Base-by-base conservation (phyloP, 1,139 yeast species). In the Taphrina deformans region DNA sequence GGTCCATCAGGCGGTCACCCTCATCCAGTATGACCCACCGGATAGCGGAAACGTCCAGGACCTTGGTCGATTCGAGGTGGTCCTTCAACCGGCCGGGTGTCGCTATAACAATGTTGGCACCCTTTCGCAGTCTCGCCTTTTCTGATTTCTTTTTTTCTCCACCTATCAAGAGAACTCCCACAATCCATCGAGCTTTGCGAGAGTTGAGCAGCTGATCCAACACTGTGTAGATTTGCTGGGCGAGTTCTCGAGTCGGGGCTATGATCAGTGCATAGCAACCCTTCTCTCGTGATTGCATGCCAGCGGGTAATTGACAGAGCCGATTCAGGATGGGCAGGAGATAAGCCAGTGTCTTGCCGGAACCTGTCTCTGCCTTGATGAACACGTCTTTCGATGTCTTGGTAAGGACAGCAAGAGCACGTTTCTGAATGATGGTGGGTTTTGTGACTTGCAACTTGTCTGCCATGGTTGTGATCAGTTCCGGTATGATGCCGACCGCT, bases 291-390 rank as follows among this genome's bases (percentile, higher is more conserved):
- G 80, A 80, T 59, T 86, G 76, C 45, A 69, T 80, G 80, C 55
- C 77, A 75, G 44, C 79, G 75, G 53, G 82, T 76, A 65, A 60
- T 26, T 83, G 85, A 87, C 89, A 85, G 41, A 93, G 77, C 69
- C 83, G 80, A 69, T 87, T 85, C 69, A 89, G 76, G n/a, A 93
- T 85, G 0, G 99, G 99, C 56, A 93, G 78, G 14, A 87, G 79
- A 74, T 89, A 93, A 0, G 98, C 86, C 85, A 96, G 85, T 0
- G 99, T 93, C 74, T 93, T 93, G 10, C 99, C 98, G 0, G 96
- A 88, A 0, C 98, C 99, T 0, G 99, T 93, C 74, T 93, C 98
- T 1, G 97, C 97, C 2, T 97, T 97, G 67, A 93, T 76, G 1
- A 96, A 85, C 67, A 92, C 77, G 55, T 85, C 82, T 21, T 69